Conservation (phyloP, 1,139 yeast species). For the Kurtzmaniella quercitrusa region DNA sequence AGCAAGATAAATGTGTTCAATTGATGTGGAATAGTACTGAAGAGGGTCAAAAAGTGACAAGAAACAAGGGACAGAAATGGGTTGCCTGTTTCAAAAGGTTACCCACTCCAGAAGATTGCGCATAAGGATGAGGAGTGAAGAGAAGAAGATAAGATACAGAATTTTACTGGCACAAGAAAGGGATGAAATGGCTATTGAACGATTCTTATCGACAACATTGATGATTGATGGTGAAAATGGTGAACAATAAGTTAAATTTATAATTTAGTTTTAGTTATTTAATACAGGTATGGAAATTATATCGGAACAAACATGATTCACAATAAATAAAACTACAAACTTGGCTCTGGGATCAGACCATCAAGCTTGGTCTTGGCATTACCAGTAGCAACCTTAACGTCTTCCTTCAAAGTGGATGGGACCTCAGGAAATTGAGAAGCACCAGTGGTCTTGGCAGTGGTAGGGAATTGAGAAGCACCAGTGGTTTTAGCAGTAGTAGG, state of each 20-base stretch:
- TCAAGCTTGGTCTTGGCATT: conserved; percentile 14
- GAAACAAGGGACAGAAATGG: conserved; percentile 84
- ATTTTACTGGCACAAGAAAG: no score
- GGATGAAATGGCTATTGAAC: no score
- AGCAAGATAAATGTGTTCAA: conserved; percentile 71
- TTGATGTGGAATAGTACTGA: conserved; percentile 91
- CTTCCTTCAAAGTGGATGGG: conserved; percentile 20
- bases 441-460: conserved; percentile 11
- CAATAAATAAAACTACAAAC: conserved; percentile 4
- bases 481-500: conserved; percentile 11
- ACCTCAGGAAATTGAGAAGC: conserved; percentile 40
- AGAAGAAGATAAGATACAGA: no score
- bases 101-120: conserved; percentile 49
- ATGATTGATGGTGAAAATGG: no score
- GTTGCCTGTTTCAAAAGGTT: conserved; percentile 84
- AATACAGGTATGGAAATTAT: not conserved
- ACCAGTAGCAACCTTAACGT: conserved; percentile 19
- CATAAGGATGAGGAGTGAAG: conserved; percentile 10
- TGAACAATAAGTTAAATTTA: no score
- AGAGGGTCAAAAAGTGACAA: conserved; percentile 93
- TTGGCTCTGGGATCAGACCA: conserved; percentile 5
- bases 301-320: not conserved
- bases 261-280: not conserved
- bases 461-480: conserved; percentile 11
- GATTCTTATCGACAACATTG: no score